These are phyloP conservation scores for Melampsora americana DNA, from an alignment of 1,284 basidiomycete species.

Conservation along the genomic window DNA sequence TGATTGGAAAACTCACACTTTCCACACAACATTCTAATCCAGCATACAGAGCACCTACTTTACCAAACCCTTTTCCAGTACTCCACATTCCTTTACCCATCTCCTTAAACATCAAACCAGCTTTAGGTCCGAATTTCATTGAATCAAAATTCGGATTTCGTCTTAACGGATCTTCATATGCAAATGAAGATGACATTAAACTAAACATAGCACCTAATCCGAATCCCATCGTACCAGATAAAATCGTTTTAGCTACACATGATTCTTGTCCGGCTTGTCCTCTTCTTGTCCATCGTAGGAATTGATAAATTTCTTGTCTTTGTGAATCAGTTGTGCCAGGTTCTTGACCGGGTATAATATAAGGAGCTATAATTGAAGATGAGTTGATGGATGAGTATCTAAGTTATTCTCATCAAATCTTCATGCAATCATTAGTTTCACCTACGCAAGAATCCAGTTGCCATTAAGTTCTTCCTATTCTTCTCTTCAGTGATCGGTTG, in stretches of 20 bases:
- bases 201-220: conserved; percentile 92
- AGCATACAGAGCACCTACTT: conserved; percentile 87
- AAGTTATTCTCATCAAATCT: too few relatives aligned
- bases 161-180: conserved; percentile 83
- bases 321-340: conserved; percentile 48
- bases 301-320: conserved; percentile 47
- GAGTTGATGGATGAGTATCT: too few relatives aligned
- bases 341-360: conserved; percentile 50
- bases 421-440: not conserved
- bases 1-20: conserved; percentile 65
- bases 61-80: conserved; percentile 74
- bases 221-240: conserved; percentile 59
- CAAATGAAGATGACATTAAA: conserved; percentile 90
- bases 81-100: conserved; percentile 89
- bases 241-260: conserved; percentile 48
- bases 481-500: too few relatives aligned
- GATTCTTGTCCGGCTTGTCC: conserved; percentile 49
- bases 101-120: conserved; percentile 81
- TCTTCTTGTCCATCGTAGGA: conserved; percentile 49
- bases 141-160: conserved; percentile 55
- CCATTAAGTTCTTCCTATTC: not conserved
- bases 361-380: conserved; percentile 44
- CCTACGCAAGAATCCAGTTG: conserved; percentile 5
- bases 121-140: conserved; percentile 67
- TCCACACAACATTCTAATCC: conserved; percentile 95